These are phyloP conservation scores for Vanderwaltozyma yarrowii DNA, from an alignment of 805 yeast genomes.

Conservation along the genomic window DNA sequence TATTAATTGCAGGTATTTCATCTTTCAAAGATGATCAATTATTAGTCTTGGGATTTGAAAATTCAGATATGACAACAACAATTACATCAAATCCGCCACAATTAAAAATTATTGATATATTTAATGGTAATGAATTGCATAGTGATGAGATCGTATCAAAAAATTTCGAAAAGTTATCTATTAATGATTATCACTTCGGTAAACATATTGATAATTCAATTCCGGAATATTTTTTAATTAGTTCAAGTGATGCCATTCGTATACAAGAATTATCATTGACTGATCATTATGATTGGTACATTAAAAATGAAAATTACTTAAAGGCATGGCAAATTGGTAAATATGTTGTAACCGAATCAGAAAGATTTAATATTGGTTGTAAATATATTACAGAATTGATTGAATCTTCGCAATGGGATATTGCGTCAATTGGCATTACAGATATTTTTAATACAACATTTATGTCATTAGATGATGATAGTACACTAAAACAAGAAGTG, in stretches of 20 bases:
- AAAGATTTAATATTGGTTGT: conserved; percentile 51
- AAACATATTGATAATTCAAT: conserved; percentile 32
- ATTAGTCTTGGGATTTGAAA: conserved; percentile 30
- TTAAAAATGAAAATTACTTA: conserved; percentile 40
- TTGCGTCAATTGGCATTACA: conserved; percentile 32
- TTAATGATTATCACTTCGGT: conserved; percentile 71
- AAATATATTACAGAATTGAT: conserved; percentile 35
- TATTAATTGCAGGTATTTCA: conserved; percentile 65
- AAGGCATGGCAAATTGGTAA: conserved; percentile 77
- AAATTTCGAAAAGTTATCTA: conserved; percentile 47
- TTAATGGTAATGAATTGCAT: conserved; percentile 60
- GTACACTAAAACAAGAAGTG: conserved; percentile 15
- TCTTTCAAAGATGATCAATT: conserved; percentile 65
- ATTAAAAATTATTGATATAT: conserved; percentile 52
- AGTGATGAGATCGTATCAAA: conserved; percentile 69
- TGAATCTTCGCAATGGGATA: conserved; percentile 42
- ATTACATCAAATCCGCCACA: conserved; percentile 59
- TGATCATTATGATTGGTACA: conserved; percentile 69
- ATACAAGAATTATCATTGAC: conserved; percentile 59
- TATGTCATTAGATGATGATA: conserved; percentile 10
- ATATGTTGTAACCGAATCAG: conserved; percentile 39
- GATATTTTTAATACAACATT: not conserved
- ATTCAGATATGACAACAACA: conserved; percentile 21
- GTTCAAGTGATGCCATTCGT: conserved; percentile 73
- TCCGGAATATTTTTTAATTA: conserved; percentile 51